These are phyloP conservation scores for Dictyostelium citrinum DNA, from an alignment of 78 protist species.

Conservation along the genomic window DNA sequence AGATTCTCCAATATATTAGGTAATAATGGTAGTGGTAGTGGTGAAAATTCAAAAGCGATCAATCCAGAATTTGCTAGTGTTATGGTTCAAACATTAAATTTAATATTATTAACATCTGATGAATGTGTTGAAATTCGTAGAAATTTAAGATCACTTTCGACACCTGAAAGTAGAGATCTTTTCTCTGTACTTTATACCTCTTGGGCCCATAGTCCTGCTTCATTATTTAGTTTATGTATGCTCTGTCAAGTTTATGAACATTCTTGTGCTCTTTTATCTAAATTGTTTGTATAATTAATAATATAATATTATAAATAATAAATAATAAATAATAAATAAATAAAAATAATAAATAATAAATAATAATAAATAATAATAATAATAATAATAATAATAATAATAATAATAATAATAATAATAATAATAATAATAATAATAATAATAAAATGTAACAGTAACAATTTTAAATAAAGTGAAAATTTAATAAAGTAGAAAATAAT, in stretches of 20 bases:
- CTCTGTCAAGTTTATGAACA: constrained; percentile 76
- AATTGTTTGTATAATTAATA: constrained; percentile 21
- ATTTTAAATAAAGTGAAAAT: too few species aligned
- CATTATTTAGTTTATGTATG: constrained; percentile 71
- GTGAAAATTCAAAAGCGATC: neutral
- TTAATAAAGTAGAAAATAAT: too few species aligned
- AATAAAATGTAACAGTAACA: too few species aligned
- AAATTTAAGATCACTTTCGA: constrained; percentile 8
- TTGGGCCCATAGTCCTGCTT: constrained; percentile 79
- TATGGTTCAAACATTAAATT: constrained; percentile 88
- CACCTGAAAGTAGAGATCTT: constrained; percentile 58
- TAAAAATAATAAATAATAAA: too few species aligned
- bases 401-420: too few species aligned
- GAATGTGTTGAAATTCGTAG: constrained; percentile 83
- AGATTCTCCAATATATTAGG: constrained; percentile 38
- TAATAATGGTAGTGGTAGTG: too few species aligned
- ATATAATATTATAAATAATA: too few species aligned
- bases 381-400: too few species aligned
- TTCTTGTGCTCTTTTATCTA: constrained; percentile 44
- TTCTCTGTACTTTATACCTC: constrained; percentile 71
- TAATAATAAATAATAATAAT: too few species aligned
- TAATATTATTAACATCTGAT: constrained; percentile 87
- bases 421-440: too few species aligned
- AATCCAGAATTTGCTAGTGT: constrained; percentile 85
- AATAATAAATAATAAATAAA: neutral